Base-by-base conservation (phyloP, 2,329 filamentous ascomycete genomes). In the Ophiocordyceps sinensis region DNA sequence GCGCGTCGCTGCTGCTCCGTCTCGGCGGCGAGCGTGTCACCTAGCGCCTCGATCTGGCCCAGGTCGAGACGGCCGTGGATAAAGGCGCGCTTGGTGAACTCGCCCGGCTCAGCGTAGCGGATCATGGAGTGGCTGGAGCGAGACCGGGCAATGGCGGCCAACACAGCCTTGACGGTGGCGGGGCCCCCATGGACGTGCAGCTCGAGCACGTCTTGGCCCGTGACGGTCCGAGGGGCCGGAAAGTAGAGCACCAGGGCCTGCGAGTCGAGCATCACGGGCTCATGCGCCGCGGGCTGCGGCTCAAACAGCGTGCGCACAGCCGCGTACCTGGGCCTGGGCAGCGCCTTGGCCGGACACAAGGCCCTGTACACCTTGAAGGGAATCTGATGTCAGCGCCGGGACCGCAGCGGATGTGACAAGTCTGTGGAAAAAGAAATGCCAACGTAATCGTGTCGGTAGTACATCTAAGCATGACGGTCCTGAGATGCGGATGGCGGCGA, bases 21-120 rank as follows among this genome's bases (percentile, higher is more conserved):
- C 51, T 91, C 75, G 4, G 79, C 78, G 6, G 73, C 68, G 2
- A 82, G 66, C 0, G 69, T 70, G 48, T 80, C 77, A 46, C 75
- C 70, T 3, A 83, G 63, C 1, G 76, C 70, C 58, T 83, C 79
- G 8, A 82, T 83, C 60, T 98, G 88, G 3, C 86, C 84, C 1
- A 98, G 72, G 52, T 93, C 84, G 5, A 98, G 72, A 2, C 86
- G 77, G 51, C 81, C 71, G 56, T 95, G 91, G 56, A 88, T 70
- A 54, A 98, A 98, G 5, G 91, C 88, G 31, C 91, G 79, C 45
- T 81, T 79, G 4, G 91, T 98, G 60, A 98, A 98, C 57, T 98
- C 91, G 42, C 91, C 91, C 0, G 91, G 82, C 55, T 95, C 89
- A 3, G 91, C 91, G 56, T 94, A 94, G 28, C 87, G 84, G 43